Conservation (phyloP, 2,329 filamentous ascomycete species). For the Paradendryphiella salina region DNA sequence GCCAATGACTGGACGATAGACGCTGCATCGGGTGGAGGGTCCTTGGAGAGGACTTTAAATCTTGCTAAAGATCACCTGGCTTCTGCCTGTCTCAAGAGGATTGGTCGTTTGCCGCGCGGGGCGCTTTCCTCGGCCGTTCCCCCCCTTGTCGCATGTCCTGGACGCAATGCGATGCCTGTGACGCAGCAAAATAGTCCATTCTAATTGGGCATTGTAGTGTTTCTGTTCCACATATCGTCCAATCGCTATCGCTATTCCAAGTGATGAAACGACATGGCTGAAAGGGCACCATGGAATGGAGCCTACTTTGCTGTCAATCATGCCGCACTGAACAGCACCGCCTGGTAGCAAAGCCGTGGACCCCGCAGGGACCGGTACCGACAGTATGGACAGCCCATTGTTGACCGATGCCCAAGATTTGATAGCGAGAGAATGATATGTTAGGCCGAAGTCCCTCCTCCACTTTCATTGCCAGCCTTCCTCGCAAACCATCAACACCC, state of each 20-base stretch:
- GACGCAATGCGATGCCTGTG: not conserved
- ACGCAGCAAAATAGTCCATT: not conserved
- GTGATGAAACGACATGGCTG: not conserved
- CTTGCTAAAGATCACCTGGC: not conserved
- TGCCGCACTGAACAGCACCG: slow-evolving; percentile 12
- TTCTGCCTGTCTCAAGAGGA: not conserved
- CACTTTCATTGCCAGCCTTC: slow-evolving; percentile 11
- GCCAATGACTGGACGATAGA: not conserved
- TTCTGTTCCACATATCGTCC: not conserved
- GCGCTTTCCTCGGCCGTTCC: not conserved
- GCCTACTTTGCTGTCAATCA: slow-evolving; percentile 2
- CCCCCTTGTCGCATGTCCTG: not conserved
- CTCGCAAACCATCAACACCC: not conserved
- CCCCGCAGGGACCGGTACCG: slow-evolving; percentile 2
- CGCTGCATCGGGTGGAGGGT: not conserved
- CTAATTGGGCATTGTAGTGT: not conserved
- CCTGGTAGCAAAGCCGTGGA: not conserved
- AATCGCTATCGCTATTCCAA: not conserved
- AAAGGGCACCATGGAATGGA: not conserved
- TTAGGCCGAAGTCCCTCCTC: slow-evolving; percentile 5
- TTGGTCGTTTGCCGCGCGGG: slow-evolving; percentile 1
- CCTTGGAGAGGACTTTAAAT: no score
- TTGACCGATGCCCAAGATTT: slow-evolving; percentile 18
- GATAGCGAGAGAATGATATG: slow-evolving; percentile 13
- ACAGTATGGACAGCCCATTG: slow-evolving; percentile 14